Conservation (phyloP, 2,329 filamentous ascomycete species). For the Fusarium secorum region DNA sequence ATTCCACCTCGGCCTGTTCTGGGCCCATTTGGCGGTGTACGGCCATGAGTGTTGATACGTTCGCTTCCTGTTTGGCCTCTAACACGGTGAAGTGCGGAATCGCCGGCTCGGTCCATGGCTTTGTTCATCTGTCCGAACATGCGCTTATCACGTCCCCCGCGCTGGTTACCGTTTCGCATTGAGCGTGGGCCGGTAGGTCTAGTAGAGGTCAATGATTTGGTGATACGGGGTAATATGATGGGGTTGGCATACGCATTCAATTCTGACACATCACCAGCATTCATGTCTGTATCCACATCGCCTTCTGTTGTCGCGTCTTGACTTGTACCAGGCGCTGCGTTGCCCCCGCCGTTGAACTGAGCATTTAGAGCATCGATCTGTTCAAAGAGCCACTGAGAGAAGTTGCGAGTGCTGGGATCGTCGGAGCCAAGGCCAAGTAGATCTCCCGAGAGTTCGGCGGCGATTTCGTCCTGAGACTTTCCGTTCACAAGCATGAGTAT, state of each 20-base stretch:
- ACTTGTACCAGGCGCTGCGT: conserved; percentile 44
- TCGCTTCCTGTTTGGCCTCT: conserved; percentile 75
- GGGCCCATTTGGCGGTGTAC: conserved; percentile 76
- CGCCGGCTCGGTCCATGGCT: conserved; percentile 78
- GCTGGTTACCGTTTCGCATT: conserved; percentile 76
- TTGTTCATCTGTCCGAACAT: conserved; percentile 87
- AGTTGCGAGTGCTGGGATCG: conserved; percentile 82
- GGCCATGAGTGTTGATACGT: conserved; percentile 80
- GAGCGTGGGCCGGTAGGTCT: conserved; percentile 95
- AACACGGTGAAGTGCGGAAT: conserved; percentile 82
- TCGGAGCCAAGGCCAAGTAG: conserved; percentile 83
- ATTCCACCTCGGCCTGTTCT: conserved; percentile 62
- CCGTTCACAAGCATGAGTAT: conserved; percentile 97
- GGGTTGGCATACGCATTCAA: conserved; percentile 64
- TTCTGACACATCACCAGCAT: conserved; percentile 59
- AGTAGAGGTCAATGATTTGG: conserved; percentile 51
- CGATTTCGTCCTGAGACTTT: conserved; percentile 90
- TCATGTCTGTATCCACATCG: conserved; percentile 78
- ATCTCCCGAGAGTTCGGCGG: conserved; percentile 85
- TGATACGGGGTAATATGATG: background rate
- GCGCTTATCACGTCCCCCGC: conserved; percentile 75
- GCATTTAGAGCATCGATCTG: conserved; percentile 75
- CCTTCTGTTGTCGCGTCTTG: conserved; percentile 48
- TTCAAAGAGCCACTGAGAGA: conserved; percentile 92
- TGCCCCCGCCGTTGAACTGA: conserved; percentile 63